Evolutionary conservation across 2,329 filamentous ascomycete species (phyloP).

Genomic region (Cladosporium sp.): DNA sequence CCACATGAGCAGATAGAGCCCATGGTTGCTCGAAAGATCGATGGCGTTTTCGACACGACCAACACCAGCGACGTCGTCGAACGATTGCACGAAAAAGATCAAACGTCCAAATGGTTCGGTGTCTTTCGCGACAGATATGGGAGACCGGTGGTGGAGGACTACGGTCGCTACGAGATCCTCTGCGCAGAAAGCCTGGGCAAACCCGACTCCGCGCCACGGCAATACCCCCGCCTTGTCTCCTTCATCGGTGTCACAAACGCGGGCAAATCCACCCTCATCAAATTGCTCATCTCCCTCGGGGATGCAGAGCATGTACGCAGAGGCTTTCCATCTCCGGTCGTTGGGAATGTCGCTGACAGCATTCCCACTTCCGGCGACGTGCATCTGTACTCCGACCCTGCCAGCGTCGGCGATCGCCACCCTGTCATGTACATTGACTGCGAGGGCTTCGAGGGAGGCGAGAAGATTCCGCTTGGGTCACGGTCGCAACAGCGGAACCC

Average conservation of each 20-base stretch:
- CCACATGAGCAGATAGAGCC: too few species aligned
- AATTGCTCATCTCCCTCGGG: conserved; percentile 38
- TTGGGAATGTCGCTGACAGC: conserved; percentile 22
- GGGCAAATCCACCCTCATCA: conserved; percentile 47
- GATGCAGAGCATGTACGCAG: too few species aligned
- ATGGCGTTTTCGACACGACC: too few species aligned
- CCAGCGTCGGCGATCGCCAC: conserved; percentile 13
- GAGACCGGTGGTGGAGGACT: conserved; percentile 34
- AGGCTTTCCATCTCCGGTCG: conserved; percentile 13
- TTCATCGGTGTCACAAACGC: conserved; percentile 34
- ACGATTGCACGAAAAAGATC: too few species aligned
- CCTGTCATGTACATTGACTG: conserved; percentile 35
- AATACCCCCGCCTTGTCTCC: conserved; percentile 28
- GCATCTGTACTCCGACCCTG: conserved; percentile 45
- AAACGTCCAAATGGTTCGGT: too few species aligned
- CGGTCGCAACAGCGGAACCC: neutral
- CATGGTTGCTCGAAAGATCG: too few species aligned
- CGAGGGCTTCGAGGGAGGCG: conserved; percentile 48
- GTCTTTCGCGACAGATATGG: conserved; percentile 1
- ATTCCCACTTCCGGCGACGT: conserved; percentile 44
- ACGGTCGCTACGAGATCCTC: conserved; percentile 38
- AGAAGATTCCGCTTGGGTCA: conserved; percentile 33
- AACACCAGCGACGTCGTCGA: too few species aligned
- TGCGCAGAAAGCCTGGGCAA: conserved; percentile 12
- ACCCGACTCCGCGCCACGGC: too few species aligned